Percentiles rank a stretch among this genome's conserved stretches.
Conservation (phyloP, 495 filamentous ascomycete genomes). For the Penicillium alfredii region DNA sequence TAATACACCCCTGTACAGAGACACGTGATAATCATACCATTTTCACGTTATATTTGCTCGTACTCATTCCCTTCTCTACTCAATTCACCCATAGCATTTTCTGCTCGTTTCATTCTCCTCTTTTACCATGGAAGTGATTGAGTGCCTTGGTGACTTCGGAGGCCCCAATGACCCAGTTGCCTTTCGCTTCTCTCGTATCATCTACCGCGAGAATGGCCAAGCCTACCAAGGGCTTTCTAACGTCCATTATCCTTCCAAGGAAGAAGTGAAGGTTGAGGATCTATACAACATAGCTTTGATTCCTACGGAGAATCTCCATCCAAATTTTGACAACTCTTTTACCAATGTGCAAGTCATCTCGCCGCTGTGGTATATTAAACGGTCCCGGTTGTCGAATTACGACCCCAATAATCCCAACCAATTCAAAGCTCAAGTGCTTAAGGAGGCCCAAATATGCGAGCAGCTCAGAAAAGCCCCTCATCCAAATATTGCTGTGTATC, state of each 20-base stretch:
- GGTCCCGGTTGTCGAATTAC: slow-evolving; percentile 6
- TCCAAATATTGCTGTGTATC: slow-evolving; percentile 26
- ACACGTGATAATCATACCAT: too few species aligned
- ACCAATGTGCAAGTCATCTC: not conserved
- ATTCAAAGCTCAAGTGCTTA: slow-evolving; percentile 3
- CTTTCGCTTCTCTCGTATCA: slow-evolving; percentile 1
- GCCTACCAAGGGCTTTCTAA: slow-evolving; percentile 3
- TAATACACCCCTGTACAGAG: too few species aligned
- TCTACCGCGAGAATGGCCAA: slow-evolving; percentile 1
- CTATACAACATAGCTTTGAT: slow-evolving; percentile 4
- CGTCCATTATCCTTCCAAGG: not conserved
- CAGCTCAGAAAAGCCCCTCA: slow-evolving; percentile 20
- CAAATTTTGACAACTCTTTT: slow-evolving; percentile 2
- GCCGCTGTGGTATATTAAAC: slow-evolving; percentile 4
- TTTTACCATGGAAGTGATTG: slow-evolving; percentile 2
- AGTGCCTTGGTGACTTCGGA: slow-evolving; percentile 6
- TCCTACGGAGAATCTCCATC: not conserved
- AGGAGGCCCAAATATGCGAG: slow-evolving; percentile 15
- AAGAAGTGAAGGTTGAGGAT: not conserved
- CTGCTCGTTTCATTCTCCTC: not conserved
- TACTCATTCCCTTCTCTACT: too few species aligned
- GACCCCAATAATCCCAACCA: slow-evolving; percentile 1
- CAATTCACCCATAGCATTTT: slow-evolving; percentile 11
- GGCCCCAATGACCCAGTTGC: not conserved
- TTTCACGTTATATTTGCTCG: too few species aligned